phyloP scores from a whole-genome alignment of 306 rosid species.

The Datisca glomerata region DNA sequence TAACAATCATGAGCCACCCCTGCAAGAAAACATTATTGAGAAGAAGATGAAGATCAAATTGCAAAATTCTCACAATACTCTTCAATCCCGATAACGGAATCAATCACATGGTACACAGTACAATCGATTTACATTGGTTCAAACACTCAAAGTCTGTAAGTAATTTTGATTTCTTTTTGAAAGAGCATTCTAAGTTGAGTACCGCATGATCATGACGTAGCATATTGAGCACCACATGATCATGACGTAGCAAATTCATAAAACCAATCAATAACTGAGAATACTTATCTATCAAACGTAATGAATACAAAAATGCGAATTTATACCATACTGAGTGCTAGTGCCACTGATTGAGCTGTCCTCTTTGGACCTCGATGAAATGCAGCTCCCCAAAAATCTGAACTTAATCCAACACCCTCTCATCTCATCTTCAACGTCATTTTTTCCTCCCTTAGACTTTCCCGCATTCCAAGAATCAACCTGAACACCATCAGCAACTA shows the following conservation, averaged over 20 bases:
- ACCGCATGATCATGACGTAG: too few species aligned
- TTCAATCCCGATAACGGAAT: too few species aligned
- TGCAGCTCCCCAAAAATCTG: slow-evolving; percentile 81
- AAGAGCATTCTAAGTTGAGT: too few species aligned
- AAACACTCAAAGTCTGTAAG: neutral
- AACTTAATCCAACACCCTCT: slow-evolving; percentile 79
- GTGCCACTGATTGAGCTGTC: slow-evolving; percentile 87
- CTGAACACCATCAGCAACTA: slow-evolving; percentile 62
- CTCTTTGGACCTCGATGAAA: slow-evolving; percentile 97
- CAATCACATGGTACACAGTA: too few species aligned
- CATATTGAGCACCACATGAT: too few species aligned
- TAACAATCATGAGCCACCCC: too few species aligned
- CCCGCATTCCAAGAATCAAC: slow-evolving; percentile 61
- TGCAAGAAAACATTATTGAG: too few species aligned
- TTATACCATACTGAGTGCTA: slow-evolving; percentile 66
- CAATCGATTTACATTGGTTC: too few species aligned
- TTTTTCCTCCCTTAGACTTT: slow-evolving; percentile 45
- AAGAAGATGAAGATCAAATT: too few species aligned
- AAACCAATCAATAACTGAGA: neutral
- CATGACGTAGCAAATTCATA: too few species aligned
- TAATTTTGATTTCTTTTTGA: too few species aligned
- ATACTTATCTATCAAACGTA: neutral
- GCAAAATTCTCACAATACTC: too few species aligned
- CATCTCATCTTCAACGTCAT: slow-evolving; percentile 29
- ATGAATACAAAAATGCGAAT: neutral